Evolutionary conservation across 2,329 filamentous ascomycete genomes (phyloP), one percentile per base, ranked within the genome.

Genomic region (Beauveria sp.): DNA sequence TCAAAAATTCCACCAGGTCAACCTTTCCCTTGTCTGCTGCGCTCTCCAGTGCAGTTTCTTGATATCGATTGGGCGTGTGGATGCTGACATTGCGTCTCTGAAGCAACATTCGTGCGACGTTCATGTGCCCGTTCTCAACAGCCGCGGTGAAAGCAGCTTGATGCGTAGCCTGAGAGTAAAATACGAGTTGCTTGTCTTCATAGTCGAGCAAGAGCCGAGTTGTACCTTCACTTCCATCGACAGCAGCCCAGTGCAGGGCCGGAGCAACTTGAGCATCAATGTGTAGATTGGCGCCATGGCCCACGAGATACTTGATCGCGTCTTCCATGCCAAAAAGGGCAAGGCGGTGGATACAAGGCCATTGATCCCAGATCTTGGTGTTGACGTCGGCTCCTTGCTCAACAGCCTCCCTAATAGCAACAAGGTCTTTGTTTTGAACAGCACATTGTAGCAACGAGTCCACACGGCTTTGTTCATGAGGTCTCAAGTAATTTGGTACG

Each of bases 311-410:
- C 30, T 41, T 44, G 12, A 61, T 22, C 3, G 58, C 58, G 9
- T 61, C 58, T 10, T 37, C 24, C 51, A 61, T 61, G n/a, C 58
- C 58, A 30, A 61, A 61, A 0, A 61, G 51, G 2, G 58, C 58
- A 12, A 61, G 58, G 3, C 58, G 58, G 18, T 61, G 58, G 0
- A 61, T 61, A n/a, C 58, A 61, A 2, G 58, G 58, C 58, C 58
- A 61, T 9, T 61, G 28, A 8, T 61, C 51, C 58, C 58, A 61
- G 5, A 61, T 50, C 16, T 61, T 61, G 7, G 58, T 50, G 30
- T 61, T 41, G 16, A 55, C 51, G 24, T 61, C 51, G 16, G 58
- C 58, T 2, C 58, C 58, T 24, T 61, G 58, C 44, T 55, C 58
- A 8, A 61, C 51, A 12, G 58, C 58, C 18, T 61, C 51, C 34